Evolutionary conservation across 1,284 basidiomycete species (phyloP).

Genomic region (Gymnopus androsaceus): DNA sequence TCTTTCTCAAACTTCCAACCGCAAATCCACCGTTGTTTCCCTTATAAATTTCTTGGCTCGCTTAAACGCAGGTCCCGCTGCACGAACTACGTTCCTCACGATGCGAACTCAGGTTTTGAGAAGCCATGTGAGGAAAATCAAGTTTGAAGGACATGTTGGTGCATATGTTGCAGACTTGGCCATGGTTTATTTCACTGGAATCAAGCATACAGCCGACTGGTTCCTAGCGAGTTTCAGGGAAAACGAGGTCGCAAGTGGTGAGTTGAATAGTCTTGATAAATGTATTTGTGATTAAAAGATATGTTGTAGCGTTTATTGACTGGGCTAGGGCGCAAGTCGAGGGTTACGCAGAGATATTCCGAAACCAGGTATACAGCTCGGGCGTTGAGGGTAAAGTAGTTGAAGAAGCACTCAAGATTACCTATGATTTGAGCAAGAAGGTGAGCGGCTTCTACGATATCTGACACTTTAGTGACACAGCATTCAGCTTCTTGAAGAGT

Average conservation of each 20-base stretch:
- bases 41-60: conserved; percentile 76
- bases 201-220: conserved; percentile 98
- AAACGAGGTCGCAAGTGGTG: conserved; percentile 89
- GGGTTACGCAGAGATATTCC: conserved; percentile 82
- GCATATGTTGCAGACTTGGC: conserved; percentile 82
- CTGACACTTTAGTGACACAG: not conserved
- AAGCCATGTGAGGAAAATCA: conserved; percentile 79
- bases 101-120: conserved; percentile 80
- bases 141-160: conserved; percentile 88
- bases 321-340: conserved; percentile 93
- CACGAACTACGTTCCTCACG: conserved; percentile 81
- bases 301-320: conserved; percentile 77
- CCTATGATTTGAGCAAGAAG: conserved; percentile 78
- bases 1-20: conserved; percentile 73
- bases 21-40: conserved; percentile 75
- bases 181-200: conserved; percentile 83
- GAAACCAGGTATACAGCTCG: conserved; percentile 87
- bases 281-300: conserved; percentile 14
- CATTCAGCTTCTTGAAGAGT: conserved; percentile 60
- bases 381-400: conserved; percentile 70
- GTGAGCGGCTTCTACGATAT: conserved; percentile 39
- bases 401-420: conserved; percentile 77
- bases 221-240: conserved; percentile 95
- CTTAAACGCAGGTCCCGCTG: conserved; percentile 77
- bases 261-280: conserved; percentile 32